A percentile compares a stretch with the other conserved stretches of the same genome.
These are phyloP conservation scores for Gracilariopsis chorda DNA, from an alignment of 23 red algal genomes.

Conservation along the genomic window DNA sequence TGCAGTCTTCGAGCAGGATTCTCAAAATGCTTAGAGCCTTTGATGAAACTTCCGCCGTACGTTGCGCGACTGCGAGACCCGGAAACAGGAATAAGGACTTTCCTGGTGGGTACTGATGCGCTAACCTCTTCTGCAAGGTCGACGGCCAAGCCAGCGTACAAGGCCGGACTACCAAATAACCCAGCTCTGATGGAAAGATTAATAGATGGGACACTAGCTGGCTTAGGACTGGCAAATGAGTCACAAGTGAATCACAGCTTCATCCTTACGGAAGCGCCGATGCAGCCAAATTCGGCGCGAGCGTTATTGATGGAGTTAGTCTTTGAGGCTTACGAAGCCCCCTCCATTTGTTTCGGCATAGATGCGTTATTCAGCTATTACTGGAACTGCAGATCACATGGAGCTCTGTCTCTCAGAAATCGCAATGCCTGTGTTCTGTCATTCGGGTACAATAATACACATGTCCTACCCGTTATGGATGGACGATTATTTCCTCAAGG, in stretches of 20 bases:
- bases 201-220: constrained; percentile 67
- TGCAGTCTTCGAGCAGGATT: constrained; percentile 75
- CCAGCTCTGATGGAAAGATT: constrained; percentile 68
- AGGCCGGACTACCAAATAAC: constrained; percentile 60
- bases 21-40: constrained; percentile 29
- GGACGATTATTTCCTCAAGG: constrained; percentile 5
- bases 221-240: constrained; percentile 68
- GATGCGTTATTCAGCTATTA: constrained; percentile 80
- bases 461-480: constrained; percentile 68
- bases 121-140: constrained; percentile 63
- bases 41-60: constrained; percentile 47
- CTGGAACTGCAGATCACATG: constrained; percentile 44
- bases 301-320: constrained; percentile 69
- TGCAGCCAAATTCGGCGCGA: constrained; percentile 63
- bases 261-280: constrained; percentile 73
- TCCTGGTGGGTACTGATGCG: constrained; percentile 70
- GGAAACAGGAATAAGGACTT: constrained; percentile 57
- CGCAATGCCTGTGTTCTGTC: constrained; percentile 50
- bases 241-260: constrained; percentile 38
- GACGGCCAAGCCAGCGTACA: constrained; percentile 53
- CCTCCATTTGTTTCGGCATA: constrained; percentile 54
- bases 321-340: constrained; percentile 82
- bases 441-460: constrained; percentile 52
- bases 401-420: constrained; percentile 18
- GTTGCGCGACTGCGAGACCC: constrained; percentile 56